phyloP scores from a whole-genome alignment of 768 basidiomycete species.

The Termitomyces sp. region DNA sequence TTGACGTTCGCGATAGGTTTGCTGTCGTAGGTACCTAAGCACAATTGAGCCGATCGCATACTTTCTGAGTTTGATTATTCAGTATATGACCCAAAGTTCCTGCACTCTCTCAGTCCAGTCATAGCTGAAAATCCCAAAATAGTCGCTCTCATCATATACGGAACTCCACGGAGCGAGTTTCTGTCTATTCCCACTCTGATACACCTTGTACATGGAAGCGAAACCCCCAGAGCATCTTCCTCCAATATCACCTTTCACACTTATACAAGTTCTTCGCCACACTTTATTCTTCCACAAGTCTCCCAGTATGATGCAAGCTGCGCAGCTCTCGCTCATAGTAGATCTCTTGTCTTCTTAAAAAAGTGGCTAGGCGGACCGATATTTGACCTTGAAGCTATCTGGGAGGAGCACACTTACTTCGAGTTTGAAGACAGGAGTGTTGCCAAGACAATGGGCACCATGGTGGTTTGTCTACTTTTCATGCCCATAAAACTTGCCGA shows the following conservation, averaged over 20 bases:
- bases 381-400: constrained; percentile 56
- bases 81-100: constrained; percentile 30
- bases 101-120: constrained; percentile 23
- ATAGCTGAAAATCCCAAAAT: constrained; percentile 26
- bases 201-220: constrained; percentile 24
- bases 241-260: constrained; percentile 21
- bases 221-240: constrained; percentile 16
- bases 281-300: constrained; percentile 39
- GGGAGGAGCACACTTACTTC: constrained; percentile 54
- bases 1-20: constrained; percentile 40
- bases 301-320: constrained; percentile 34
- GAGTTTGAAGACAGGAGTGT: constrained; percentile 49
- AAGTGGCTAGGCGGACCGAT: constrained; percentile 42
- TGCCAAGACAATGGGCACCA: constrained; percentile 50
- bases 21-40: constrained; percentile 33
- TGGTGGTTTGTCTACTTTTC: constrained; percentile 37
- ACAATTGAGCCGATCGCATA: neutral
- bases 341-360: constrained; percentile 40
- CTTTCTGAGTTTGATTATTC: neutral
- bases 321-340: constrained; percentile 41
- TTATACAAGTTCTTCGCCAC: constrained; percentile 24
- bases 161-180: constrained; percentile 18
- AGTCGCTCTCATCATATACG: constrained; percentile 34
- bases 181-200: constrained; percentile 28
- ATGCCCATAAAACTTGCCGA: neutral